Percentiles rank a stretch among this genome's conserved stretches.
phyloP scores from a whole-genome alignment of 371 early-diverging fungal species.

The Nematocida sp. region DNA sequence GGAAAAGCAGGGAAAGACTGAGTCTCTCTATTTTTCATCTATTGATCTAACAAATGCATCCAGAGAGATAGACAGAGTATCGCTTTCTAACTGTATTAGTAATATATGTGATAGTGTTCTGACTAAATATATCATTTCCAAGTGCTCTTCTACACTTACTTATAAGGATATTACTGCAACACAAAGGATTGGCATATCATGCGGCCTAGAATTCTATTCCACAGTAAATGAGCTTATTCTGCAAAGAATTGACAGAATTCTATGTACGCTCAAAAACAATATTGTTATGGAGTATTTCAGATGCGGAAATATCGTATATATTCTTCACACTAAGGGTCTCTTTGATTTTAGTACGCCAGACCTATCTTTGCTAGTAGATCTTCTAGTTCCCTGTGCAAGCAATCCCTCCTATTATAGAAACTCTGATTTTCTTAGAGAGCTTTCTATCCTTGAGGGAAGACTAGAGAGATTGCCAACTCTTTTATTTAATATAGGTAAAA shows the following conservation, averaged over 20 bases:
- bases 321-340: neutral
- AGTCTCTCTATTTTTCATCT: conserved; percentile 5
- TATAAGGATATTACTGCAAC: conserved; percentile 98
- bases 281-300: conserved; percentile 27
- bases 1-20: neutral
- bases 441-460: neutral
- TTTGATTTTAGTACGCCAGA: neutral
- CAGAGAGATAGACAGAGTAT: neutral
- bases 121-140: conserved; percentile 95
- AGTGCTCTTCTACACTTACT: conserved; percentile 87
- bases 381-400: neutral
- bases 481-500: neutral
- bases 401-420: neutral
- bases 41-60: neutral
- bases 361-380: neutral
- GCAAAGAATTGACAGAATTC: neutral
- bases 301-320: conserved; percentile 19
- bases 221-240: conserved; percentile 91
- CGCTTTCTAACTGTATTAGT: conserved; percentile 71
- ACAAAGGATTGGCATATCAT: conserved; percentile 88
- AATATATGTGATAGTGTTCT: conserved; percentile 92
- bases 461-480: neutral
- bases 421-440: neutral
- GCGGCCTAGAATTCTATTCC: conserved; percentile 91
- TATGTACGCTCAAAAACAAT: neutral